Evolutionary conservation across 2,329 filamentous ascomycete species (phyloP).

Genomic region (Fusarium anthophilum): DNA sequence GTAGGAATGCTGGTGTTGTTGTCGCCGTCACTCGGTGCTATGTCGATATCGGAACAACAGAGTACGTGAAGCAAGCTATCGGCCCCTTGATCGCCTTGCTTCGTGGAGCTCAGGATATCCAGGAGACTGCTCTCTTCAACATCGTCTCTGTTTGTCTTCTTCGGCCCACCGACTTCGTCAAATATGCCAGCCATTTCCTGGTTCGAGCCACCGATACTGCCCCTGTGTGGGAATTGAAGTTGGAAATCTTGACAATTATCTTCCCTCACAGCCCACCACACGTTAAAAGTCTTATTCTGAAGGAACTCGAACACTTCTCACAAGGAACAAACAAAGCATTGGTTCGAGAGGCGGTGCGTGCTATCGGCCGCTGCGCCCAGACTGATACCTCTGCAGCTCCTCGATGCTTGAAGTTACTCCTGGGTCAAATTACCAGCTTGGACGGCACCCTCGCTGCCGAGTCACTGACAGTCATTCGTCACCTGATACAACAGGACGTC

Average conservation of each 20-base stretch:
- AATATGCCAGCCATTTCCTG: constrained; percentile 89
- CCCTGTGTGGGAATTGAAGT: constrained; percentile 88
- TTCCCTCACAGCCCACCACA: constrained; percentile 83
- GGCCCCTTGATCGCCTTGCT: constrained; percentile 89
- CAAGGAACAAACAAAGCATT: constrained; percentile 76
- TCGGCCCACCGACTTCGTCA: constrained; percentile 82
- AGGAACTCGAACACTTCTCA: constrained; percentile 93
- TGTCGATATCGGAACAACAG: constrained; percentile 80
- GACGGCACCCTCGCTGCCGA: constrained; percentile 91
- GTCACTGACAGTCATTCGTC: constrained; percentile 91
- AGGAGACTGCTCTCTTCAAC: constrained; percentile 91
- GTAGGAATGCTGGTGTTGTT: constrained; percentile 91
- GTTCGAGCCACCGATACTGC: constrained; percentile 81
- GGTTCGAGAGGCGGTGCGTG: constrained; percentile 88
- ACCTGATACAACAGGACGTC: constrained; percentile 93
- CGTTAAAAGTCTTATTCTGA: constrained; percentile 86
- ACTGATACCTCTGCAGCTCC: constrained; percentile 75
- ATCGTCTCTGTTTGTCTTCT: constrained; percentile 90
- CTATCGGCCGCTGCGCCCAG: constrained; percentile 93
- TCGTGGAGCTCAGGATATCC: constrained; percentile 84
- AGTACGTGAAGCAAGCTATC: constrained; percentile 78
- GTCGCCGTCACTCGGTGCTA: constrained; percentile 88
- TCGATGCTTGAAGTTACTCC: constrained; percentile 82
- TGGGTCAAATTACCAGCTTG: constrained; percentile 87
- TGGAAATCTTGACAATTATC: constrained; percentile 89